Percentiles rank a stretch among this genome's conserved stretches.
Evolutionary conservation across 2,329 filamentous ascomycete genomes (phyloP).

Genomic region (Beauveria australis): DNA sequence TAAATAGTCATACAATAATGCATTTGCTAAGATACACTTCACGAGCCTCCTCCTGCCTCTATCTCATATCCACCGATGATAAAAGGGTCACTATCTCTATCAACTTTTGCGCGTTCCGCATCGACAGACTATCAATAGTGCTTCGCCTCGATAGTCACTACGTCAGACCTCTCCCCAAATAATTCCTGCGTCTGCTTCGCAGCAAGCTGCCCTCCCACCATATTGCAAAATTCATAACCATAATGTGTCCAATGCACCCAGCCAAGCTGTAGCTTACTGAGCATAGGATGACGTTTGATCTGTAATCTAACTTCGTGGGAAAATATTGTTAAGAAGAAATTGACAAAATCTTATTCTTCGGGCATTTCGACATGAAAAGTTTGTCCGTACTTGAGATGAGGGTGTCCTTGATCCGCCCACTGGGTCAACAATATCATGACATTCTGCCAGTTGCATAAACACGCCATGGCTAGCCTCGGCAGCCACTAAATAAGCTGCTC

Average conservation of each 20-base stretch:
- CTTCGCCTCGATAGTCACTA: background rate
- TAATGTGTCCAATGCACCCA: conserved; percentile 53
- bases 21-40: conserved; percentile 8
- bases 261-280: conserved; percentile 38
- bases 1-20: conserved; percentile 8
- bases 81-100: background rate
- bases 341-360: conserved; percentile 37
- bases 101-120: background rate
- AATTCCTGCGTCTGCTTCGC: background rate
- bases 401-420: conserved; percentile 15
- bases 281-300: conserved; percentile 52
- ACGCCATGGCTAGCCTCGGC: conserved; percentile 1
- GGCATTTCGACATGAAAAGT: conserved; percentile 26
- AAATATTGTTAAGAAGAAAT: conserved; percentile 40
- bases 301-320: conserved; percentile 44
- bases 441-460: conserved; percentile 10
- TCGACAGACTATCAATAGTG: background rate
- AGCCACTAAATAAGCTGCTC: conserved; percentile 22
- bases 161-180: background rate
- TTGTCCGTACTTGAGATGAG: conserved; percentile 16
- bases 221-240: conserved; percentile 54
- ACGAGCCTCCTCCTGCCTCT: background rate
- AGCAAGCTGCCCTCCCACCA: conserved; percentile 18
- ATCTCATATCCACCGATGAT: conserved; percentile 7
- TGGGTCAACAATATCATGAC: conserved; percentile 10